Conservation (phyloP, 2,329 filamentous ascomycete genomes). For the Hypoxylon sp. region DNA sequence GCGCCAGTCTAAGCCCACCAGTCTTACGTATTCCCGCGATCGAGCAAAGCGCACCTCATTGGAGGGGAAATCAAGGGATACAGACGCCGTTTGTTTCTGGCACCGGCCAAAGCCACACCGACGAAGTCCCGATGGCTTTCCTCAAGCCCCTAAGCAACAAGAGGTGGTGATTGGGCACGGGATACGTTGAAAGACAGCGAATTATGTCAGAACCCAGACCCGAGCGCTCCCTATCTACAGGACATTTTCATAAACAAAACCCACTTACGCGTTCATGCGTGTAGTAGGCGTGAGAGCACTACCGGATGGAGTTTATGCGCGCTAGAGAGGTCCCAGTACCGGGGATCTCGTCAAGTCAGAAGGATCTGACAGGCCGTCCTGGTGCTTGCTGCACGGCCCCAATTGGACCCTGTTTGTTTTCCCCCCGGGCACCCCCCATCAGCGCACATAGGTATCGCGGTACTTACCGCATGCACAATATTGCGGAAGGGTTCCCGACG, state of each 20-base stretch:
- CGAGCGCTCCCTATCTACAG: no score
- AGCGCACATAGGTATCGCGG: no score
- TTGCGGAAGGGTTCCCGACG: slow-evolving; percentile 2
- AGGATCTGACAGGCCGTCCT: slow-evolving; percentile 18
- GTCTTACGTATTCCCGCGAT: slow-evolving; percentile 24
- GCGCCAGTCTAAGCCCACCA: slow-evolving; percentile 25
- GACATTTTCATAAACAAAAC: not conserved
- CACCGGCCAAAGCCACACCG: slow-evolving; percentile 28
- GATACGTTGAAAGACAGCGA: slow-evolving; percentile 4
- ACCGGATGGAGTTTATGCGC: not conserved
- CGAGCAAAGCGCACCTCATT: slow-evolving; percentile 12
- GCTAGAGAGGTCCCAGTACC: slow-evolving; percentile 13
- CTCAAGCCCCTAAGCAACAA: not conserved
- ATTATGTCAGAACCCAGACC: not conserved
- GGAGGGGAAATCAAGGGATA: slow-evolving; percentile 3
- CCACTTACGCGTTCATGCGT: slow-evolving; percentile 25
- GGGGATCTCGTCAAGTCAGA: slow-evolving; percentile 14
- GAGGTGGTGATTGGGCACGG: slow-evolving; percentile 11
- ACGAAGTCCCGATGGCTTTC: slow-evolving; percentile 23
- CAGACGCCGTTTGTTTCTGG: not conserved
- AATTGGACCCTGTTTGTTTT: slow-evolving; percentile 4
- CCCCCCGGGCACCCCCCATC: not conserved
- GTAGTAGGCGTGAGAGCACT: no score
- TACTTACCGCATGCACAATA: no score
- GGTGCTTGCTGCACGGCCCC: slow-evolving; percentile 11